Evolutionary conservation across 352 stramenopile genomes (phyloP), one percentile per base, ranked within the genome.

Genomic region (Globisporangium paroecandrum): DNA sequence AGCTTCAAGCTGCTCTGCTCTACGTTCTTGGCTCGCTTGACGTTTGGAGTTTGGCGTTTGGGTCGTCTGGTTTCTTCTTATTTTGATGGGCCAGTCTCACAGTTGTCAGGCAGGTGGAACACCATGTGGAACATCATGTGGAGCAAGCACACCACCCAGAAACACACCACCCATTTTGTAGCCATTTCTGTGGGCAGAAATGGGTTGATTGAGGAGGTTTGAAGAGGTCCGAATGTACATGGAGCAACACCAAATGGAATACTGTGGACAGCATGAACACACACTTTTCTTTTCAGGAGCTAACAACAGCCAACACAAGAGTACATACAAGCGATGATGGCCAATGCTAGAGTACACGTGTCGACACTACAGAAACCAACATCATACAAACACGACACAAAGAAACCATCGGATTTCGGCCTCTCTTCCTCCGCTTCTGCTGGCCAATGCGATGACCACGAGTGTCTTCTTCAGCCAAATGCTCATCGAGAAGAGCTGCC

Each of bases 81-180:
- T 60, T 59, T 60, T 60, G 55, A 60, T 60, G 27, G 55, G 18
- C 27, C 55, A 46, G 27, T 60, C 27, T 27, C 55, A 8, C 27
- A 29, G 18, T 43, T 58, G 32, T 15, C 15, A 25, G 9, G n/a
- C 20, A 55, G 12, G 47, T 55, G 47, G 9, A 55, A 8, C 6
- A 22, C 41, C 41, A 49, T 20, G 38, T 47, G 38, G 38, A 12
- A 47, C 38, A 47, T 1, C 38, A 47, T 20, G 38, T 47, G 12
- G 12, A 47, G 38, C 12, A 20, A 47, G 38, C 12, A 20, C 41
- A 47, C 13, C 38, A 47, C 38, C 12, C 38, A 20, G 20, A 20
- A 12, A 47, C 15, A 18, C 38, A 41, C 10, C 36, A 43, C 36
- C 10, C 36, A 18, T 43, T 43, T 43, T 46, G 38, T 20, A 46